Evolutionary conservation across 2,329 filamentous ascomycete genomes (phyloP), one percentile per base, ranked within the genome.

Genomic region (Aspergillus nomiae): DNA sequence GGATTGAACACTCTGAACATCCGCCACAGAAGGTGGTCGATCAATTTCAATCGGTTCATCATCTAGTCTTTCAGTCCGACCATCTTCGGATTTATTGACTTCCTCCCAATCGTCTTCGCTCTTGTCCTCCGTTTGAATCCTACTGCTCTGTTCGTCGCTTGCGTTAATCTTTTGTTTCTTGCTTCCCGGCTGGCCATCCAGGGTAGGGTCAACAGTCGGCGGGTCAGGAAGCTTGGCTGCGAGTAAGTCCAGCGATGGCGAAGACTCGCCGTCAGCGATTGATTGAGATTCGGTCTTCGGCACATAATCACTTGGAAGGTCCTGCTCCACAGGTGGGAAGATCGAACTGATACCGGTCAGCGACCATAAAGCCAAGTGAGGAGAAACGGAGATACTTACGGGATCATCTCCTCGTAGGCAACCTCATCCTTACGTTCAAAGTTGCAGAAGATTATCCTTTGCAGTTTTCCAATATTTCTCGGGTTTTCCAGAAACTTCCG

Each of bases 391-490:
- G 61, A n/a, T 45, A 21, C 90, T 83, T 78, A 96, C 93, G 94
- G 91, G 12, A 97, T 77, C 41, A 83, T 79, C 28, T 85, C 70
- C 58, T 89, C 83, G 75, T 98, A 98, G 0, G 90, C 89, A 45
- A 81, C 77, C 63, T 90, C 87, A 70, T 98, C 94, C 78, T 94
- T 94, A 59, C 82, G 76, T 74, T 91, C 83, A 76, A 96, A 97
- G 19, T 89, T 91, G 72, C 94, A 94, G 79, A 98, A 96, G 21
- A 97, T 84, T 14, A 98, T 86, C 69, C 87, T 86, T 51, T 92
- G 86, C 34, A 97, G 72, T 70, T 74, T 82, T 69, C 69, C 79
- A 65, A 67, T 80, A 55, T 75, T 75, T 11, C 71, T 70, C 8
- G 73, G 71, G 6, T 66, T 75, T 12, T 83, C 81, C 28, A 90